Conservation (phyloP, 441 rosid genomes). For the Euphorbia corollata region DNA sequence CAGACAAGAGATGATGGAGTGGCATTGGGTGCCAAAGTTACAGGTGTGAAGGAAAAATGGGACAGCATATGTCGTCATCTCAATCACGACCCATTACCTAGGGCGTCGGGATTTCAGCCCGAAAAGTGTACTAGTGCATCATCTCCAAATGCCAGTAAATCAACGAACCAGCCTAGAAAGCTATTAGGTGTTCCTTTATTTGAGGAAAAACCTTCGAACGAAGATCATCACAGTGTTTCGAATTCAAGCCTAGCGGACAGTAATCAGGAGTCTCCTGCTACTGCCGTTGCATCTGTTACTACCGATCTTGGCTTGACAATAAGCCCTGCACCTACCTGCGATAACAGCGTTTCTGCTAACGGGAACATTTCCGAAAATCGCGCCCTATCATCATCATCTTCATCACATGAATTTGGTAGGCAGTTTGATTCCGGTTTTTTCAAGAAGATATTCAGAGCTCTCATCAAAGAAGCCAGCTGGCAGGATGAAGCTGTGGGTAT, state of each 20-base stretch:
- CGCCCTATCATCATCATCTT: conserved; percentile 39
- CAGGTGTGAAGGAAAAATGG: conserved; percentile 40
- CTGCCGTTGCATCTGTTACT: conserved; percentile 52
- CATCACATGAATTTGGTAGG: conserved; percentile 30
- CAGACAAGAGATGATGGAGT: conserved; percentile 57
- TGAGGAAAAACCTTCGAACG: conserved; percentile 26
- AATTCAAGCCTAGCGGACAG: conserved; percentile 42
- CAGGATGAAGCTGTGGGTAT: conserved; percentile 49
- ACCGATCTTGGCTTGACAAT: conserved; percentile 52
- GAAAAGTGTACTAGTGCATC: background rate
- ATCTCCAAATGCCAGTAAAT: conserved; percentile 13
- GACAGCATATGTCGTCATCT: conserved; percentile 34
- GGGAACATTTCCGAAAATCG: conserved; percentile 24
- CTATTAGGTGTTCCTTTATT: conserved; percentile 20
- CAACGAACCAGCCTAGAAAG: conserved; percentile 16
- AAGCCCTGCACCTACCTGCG: conserved; percentile 30
- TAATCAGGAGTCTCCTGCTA: conserved; percentile 42
- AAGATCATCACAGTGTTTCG: conserved; percentile 36
- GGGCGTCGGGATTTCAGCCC: background rate
- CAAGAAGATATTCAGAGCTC: conserved; percentile 45
- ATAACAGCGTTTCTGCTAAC: conserved; percentile 21
- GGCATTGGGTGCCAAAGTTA: conserved; percentile 27
- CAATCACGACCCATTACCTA: conserved; percentile 27
- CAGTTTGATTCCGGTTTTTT: conserved; percentile 33
- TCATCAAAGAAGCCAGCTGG: conserved; percentile 45